These are phyloP conservation scores for Lepidium didymum DNA, from an alignment of 345 rosid genomes.

Conservation along the genomic window DNA sequence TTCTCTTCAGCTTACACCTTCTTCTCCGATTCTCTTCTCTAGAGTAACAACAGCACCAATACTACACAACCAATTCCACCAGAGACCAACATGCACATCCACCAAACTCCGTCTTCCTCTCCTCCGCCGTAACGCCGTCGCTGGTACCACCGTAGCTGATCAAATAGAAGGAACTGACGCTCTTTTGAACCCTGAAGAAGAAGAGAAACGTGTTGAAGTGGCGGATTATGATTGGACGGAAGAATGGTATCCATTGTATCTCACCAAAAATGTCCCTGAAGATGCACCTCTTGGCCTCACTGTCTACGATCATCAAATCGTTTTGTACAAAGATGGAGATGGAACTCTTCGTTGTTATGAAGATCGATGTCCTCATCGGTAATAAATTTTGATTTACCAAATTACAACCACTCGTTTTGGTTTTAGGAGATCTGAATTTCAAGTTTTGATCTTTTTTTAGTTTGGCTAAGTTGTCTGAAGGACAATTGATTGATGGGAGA, in stretches of 20 bases:
- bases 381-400: background rate
- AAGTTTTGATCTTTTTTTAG: constrained; percentile 27
- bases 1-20: constrained; percentile 10
- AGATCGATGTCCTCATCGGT: constrained; percentile 98
- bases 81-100: constrained; percentile 4
- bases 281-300: constrained; percentile 92
- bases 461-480: constrained; percentile 90
- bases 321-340: constrained; percentile 66
- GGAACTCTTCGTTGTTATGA: constrained; percentile 61
- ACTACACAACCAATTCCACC: constrained; percentile 2
- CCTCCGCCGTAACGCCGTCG: constrained; percentile 20
- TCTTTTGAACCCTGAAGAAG: constrained; percentile 27
- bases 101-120: constrained; percentile 9
- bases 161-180: constrained; percentile 17
- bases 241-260: constrained; percentile 93
- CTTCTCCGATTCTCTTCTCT: constrained; percentile 20
- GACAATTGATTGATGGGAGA: constrained; percentile 80
- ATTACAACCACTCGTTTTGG: constrained; percentile 2
- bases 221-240: constrained; percentile 77
- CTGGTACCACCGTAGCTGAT: background rate
- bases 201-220: constrained; percentile 33
- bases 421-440: background rate
- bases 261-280: constrained; percentile 66
- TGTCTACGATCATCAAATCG: constrained; percentile 74
- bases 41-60: background rate